Conservation (phyloP, 768 basidiomycete genomes). For the Lyophyllum atratum region DNA sequence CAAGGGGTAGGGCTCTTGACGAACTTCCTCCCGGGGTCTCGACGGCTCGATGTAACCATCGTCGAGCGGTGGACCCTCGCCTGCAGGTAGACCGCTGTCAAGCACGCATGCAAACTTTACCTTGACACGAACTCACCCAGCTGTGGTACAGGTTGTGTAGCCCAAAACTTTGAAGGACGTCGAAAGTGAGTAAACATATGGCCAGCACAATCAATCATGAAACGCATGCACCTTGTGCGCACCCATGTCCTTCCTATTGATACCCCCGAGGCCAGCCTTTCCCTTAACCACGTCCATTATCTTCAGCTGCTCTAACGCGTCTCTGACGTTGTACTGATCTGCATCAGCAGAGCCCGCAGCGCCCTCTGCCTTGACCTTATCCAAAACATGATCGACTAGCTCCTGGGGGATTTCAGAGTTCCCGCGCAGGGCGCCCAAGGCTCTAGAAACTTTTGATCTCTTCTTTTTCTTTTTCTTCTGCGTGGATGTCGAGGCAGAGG, state of each 20-base stretch:
- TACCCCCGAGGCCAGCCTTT: constrained; percentile 73
- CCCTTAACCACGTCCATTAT: constrained; percentile 86
- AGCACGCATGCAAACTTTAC: not conserved
- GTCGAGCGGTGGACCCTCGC: constrained; percentile 61
- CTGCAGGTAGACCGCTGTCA: constrained; percentile 31
- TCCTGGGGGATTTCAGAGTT: constrained; percentile 57
- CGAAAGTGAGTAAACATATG: constrained; percentile 1
- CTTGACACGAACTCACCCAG: constrained; percentile 44
- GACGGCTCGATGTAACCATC: constrained; percentile 92
- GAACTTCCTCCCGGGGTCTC: constrained; percentile 73
- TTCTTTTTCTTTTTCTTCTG: constrained; percentile 90
- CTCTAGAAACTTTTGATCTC: constrained; percentile 67
- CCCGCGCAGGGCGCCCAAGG: constrained; percentile 48
- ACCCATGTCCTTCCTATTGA: constrained; percentile 78
- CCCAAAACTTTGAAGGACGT: constrained; percentile 77
- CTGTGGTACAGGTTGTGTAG: constrained; percentile 96
- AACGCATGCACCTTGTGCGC: constrained; percentile 80
- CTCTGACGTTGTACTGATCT: constrained; percentile 66
- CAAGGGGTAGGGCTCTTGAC: constrained; percentile 84
- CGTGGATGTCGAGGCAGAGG: constrained; percentile 41
- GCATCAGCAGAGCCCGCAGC: constrained; percentile 44
- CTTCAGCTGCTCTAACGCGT: constrained; percentile 75
- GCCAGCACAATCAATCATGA: not conserved
- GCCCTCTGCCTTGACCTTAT: constrained; percentile 64
- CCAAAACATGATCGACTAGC: constrained; percentile 66